Evolutionary conservation across 768 basidiomycete genomes (phyloP).

Genomic region (Termitomyces sp.): DNA sequence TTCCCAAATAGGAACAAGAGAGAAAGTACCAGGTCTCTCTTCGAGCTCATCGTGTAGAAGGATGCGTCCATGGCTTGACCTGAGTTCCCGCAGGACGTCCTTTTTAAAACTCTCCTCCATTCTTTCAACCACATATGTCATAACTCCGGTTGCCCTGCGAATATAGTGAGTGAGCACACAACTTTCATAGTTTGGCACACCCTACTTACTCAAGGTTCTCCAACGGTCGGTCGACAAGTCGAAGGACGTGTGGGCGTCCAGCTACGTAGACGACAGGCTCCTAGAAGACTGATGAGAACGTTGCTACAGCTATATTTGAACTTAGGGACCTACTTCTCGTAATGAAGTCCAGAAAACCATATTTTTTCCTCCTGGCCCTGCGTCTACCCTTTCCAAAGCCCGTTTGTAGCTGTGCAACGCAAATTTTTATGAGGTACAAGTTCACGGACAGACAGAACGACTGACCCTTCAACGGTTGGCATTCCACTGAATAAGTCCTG

Average conservation of each 20-base stretch:
- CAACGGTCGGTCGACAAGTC: constrained; percentile 81
- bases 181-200: not conserved
- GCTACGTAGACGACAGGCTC: constrained; percentile 92
- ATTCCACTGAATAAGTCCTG: constrained; percentile 60
- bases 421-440: not conserved
- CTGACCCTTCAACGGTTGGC: constrained; percentile 88
- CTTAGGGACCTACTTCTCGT: constrained; percentile 60
- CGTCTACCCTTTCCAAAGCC: constrained; percentile 76
- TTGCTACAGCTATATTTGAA: not conserved
- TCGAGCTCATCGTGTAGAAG: constrained; percentile 95
- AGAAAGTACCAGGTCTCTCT: constrained; percentile 84
- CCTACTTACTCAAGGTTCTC: constrained; percentile 89
- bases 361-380: constrained; percentile 71
- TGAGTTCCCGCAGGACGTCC: constrained; percentile 84
- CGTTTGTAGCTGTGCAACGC: constrained; percentile 55
- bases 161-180: not conserved
- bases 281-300: constrained; percentile 28
- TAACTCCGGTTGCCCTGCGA: constrained; percentile 86
- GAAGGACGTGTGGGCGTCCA: constrained; percentile 86
- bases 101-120: constrained; percentile 89
- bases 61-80: constrained; percentile 66
- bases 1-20: constrained; percentile 95
- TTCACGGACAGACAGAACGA: not conserved
- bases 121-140: constrained; percentile 82
- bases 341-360: constrained; percentile 92